Base-by-base conservation (phyloP, 371 early-diverging fungal genomes). In the Smittium mucronatum region DNA sequence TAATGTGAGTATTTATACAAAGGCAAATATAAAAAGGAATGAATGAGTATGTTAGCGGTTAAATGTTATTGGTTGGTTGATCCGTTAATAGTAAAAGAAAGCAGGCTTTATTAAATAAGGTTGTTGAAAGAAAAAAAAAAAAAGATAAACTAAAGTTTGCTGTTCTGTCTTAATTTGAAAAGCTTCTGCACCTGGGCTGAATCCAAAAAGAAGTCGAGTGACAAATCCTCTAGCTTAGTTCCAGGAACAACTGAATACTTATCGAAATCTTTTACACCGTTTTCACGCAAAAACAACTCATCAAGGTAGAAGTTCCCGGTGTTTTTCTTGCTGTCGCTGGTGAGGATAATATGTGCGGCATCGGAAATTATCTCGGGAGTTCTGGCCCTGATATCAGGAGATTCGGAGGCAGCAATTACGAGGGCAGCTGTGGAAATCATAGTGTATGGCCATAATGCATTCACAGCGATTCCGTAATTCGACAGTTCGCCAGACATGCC, bases 331-430 rank as follows among this genome's bases (percentile, higher is more conserved):
- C 73, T 64, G 26, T 64, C 36, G 58, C 78, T 75, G 69, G 84
- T 84, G 75, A 90, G 78, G 25, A 92, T 78, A 63, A 79, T 67
- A 64, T 84, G 80, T 21, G 93, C 93, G 0, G 92, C 88, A 75
- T 92, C 93, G 1, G 91, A 87, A 87, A 92, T 89, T 70, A 92
- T 91, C 58, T 86, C 88, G 2, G 89, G 81, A 28, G 75, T 83
- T 59, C 86, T 76, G 63, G 72, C 74, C 31, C 67, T 66, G 15
- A 57, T 15, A 21, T 61, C 72, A 16, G 60, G 71, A 30, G 58
- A 63, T 25, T 57, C 68, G 15, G 61, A 67, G 2, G 71, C 77
- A 5, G 87, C 74, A 21, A 82, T 76, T 57, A 82, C 79, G 60
- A 91, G 72, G 26, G 92, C 93, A 0, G 90, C 84, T 0, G 93